Evolutionary conservation across 2,329 filamentous ascomycete species (phyloP), one percentile per base, ranked within the genome.

Genomic region (Colletotrichum eremochloae): DNA sequence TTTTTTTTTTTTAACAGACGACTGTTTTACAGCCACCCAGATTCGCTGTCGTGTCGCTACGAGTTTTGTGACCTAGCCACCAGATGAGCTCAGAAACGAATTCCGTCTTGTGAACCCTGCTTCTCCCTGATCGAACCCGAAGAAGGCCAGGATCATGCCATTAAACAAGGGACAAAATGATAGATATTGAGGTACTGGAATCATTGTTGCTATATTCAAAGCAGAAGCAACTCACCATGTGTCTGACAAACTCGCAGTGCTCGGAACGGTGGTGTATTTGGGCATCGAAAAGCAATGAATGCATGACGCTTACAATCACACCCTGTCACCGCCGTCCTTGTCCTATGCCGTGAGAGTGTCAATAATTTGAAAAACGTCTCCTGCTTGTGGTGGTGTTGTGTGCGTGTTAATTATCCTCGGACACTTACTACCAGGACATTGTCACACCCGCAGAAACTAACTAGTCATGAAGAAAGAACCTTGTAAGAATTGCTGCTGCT

Each of bases 401-500:
- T 38, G 38, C 6, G 60, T 33, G 31, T 52, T 40, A 52, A 20
- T n/a, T 63, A 40, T 63, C 20, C n/a, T 5, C 11, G 8, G 46
- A 48, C 15, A 48, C 4, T 12, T 6, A 48, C 4, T 12, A 5
- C 46, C 46, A 24, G 9, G 46, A 48, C 5, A 48, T 24, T n/a
- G 36, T 63, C 46, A 12, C 14, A 55, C 18, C 42, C 33, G 36
- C 8, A n/a, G 50, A 20, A 24, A 24, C 2, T 5, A 24, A 9
- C 9, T 15, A 29, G 24, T 40, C 24, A 44, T 38, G 63, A 53
- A 55, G 60, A 52, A 38, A 69, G 63, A 72, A 72, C 69, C 66
- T 42, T 50, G 48, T 69, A 72, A 72, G 62, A 67, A 72, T 61
- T 72, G 69, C 66, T 72, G 69, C 69, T 72, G 60, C 69, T 58